Percentiles rank a stretch among this genome's conserved stretches.
phyloP scores from a whole-genome alignment of 176 grass and related monocot species.

The Dactylis glomerata region DNA sequence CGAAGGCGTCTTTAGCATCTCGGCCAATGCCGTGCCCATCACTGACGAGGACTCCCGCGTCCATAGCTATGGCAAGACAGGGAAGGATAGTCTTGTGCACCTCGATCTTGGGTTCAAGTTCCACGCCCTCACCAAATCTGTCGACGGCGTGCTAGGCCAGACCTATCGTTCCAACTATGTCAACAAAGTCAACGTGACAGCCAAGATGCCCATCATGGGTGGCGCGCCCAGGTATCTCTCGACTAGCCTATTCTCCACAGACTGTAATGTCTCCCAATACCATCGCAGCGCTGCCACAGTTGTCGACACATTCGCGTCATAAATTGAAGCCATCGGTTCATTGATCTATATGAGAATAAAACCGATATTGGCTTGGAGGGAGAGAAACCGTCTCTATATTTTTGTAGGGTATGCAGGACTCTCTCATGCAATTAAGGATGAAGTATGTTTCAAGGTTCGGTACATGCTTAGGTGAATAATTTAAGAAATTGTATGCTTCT shows the following conservation, averaged over 20 bases:
- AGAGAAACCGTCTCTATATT: neutral
- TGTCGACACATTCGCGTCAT: neutral
- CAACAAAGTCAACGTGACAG: conserved; percentile 13
- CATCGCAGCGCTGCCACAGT: rapidly evolving
- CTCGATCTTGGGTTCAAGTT: conserved; percentile 70
- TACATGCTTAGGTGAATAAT: neutral
- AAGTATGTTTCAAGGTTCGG: neutral
- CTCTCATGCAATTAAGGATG: neutral
- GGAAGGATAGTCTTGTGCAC: conserved; percentile 52
- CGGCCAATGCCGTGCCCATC: conserved; percentile 55
- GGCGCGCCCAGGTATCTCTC: conserved; percentile 17
- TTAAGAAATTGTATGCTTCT: no score
- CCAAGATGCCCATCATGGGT: conserved; percentile 42
- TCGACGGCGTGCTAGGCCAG: conserved; percentile 44
- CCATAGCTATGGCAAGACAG: conserved; percentile 49
- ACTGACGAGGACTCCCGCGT: conserved; percentile 50
- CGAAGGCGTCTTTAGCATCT: conserved; percentile 46
- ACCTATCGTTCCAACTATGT: conserved; percentile 6
- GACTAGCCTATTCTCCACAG: neutral
- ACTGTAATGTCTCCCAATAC: conserved; percentile 17
- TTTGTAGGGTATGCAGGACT: neutral
- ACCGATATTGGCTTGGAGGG: neutral
- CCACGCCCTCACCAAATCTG: conserved; percentile 26
- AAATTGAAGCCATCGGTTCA: neutral
- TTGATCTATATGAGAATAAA: neutral